A percentile compares a stretch with the other conserved stretches of the same genome.
Evolutionary conservation across 23 red algal species (phyloP).

Genomic region (Gracilaria gracilis): DNA sequence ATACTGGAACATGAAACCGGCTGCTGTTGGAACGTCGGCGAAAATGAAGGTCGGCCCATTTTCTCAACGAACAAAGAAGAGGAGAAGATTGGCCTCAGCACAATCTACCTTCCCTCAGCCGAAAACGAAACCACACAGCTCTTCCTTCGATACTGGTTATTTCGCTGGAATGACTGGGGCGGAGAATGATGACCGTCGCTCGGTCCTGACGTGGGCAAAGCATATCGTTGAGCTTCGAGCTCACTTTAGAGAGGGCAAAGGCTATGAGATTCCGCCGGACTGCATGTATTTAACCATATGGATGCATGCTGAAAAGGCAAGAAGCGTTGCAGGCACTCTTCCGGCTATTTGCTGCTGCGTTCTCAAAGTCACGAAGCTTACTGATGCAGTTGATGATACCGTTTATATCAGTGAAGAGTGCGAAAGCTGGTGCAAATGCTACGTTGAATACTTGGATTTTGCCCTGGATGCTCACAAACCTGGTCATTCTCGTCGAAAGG

Average conservation of each 20-base stretch:
- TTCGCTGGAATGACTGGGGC: not conserved
- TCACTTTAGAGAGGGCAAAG: not conserved
- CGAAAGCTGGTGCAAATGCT: constrained; percentile 46
- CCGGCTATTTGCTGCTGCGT: constrained; percentile 42
- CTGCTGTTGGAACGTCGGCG: not conserved
- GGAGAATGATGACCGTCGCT: not conserved
- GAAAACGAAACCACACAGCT: constrained; percentile 17
- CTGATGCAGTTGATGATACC: constrained; percentile 10
- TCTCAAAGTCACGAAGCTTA: constrained; percentile 29
- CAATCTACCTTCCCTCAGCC: not conserved
- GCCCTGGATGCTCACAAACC: not conserved
- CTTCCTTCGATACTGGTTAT: not conserved
- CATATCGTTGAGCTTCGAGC: constrained; percentile 29
- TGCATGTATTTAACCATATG: constrained; percentile 21
- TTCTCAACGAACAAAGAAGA: not conserved
- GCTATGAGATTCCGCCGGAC: constrained; percentile 42
- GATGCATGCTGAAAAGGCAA: constrained; percentile 52
- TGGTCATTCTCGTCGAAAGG: not conserved
- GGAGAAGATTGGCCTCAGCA: not conserved
- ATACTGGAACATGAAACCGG: not conserved
- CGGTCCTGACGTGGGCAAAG: constrained; percentile 18
- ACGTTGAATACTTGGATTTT: constrained; percentile 52
- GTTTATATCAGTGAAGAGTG: constrained; percentile 40
- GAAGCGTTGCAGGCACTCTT: constrained; percentile 37
- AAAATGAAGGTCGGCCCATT: not conserved